Evolutionary conservation across 441 rosid genomes (phyloP), one percentile per base, ranked within the genome.

Genomic region (Pelargonium australe): DNA sequence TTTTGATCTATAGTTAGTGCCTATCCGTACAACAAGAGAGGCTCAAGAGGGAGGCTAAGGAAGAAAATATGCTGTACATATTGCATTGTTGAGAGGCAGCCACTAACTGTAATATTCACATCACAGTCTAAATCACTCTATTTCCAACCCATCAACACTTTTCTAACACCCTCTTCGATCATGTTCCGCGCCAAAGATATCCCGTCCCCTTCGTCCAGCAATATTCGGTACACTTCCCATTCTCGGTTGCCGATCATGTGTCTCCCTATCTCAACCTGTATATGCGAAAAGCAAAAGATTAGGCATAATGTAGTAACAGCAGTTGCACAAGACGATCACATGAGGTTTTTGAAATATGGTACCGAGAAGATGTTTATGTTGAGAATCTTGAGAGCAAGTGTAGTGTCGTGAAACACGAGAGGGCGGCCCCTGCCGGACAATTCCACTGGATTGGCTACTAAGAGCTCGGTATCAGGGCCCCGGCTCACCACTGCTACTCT

Each of bases 381-480:
- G 17, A 85, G 84, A 64, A 68, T 80, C 78, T 81, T 76, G 43
- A 86, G 88, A 66, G 89, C 93, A 31, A 88, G 80, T 10, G 93
- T 83, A 7, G 85, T 85, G 70, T 88, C 93, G 0, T 82, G 73
- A 40, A 88, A 88, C 64, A 88, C 90, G n/a, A 88, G 88, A 17
- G 93, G 93, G 20, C 94, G 70, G 61, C 93, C 89, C 65, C 87
- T 85, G 53, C 87, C 85, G 0, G 89, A 85, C 64, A 88, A 65
- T 65, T 86, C 89, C 11, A 86, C 89, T 4, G 89, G 93, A 77
- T 88, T 88, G 9, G 94, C 85, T 0, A 88, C 94, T 0, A 86
- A 79, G 57, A 88, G 84, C 76, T 88, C 90, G 0, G 85, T 77
- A 51, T 88, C 90, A 20, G 94, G 89, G 40, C 90, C 94, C 10